These are phyloP conservation scores for Cystofilobasidium ferigula DNA, from an alignment of 768 basidiomycete species.

Conservation along the genomic window DNA sequence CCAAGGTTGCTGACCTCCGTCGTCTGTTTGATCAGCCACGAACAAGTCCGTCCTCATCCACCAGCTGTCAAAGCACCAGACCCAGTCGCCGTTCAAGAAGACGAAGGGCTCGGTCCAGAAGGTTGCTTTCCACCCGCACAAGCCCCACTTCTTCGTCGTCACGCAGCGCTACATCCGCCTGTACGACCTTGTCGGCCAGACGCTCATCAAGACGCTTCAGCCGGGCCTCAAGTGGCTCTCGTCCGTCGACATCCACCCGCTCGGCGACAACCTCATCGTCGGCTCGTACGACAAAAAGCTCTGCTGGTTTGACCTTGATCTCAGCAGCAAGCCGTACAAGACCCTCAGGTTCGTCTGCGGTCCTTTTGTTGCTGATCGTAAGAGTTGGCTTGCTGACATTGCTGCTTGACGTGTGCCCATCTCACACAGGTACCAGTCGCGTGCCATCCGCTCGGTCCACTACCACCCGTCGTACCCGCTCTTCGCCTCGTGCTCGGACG, in stretches of 20 bases:
- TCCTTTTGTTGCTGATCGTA: constrained; percentile 6
- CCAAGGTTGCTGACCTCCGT: too few relatives aligned
- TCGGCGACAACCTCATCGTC: constrained; percentile 79
- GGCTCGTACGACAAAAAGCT: constrained; percentile 96
- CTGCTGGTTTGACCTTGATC: constrained; percentile 97
- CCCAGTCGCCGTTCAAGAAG: constrained; percentile 95
- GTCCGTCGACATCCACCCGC: constrained; percentile 86
- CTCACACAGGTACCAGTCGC: constrained; percentile 67
- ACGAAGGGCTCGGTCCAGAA: constrained; percentile 80
- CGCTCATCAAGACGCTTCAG: constrained; percentile 79
- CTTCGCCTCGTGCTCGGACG: constrained; percentile 92
- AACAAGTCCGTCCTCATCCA: constrained; percentile 91
- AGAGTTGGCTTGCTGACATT: background rate
- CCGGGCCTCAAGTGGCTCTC: constrained; percentile 98
- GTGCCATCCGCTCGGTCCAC: constrained; percentile 80
- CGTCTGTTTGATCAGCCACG: constrained; percentile 42
- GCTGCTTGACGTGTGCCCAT: background rate
- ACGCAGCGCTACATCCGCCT: constrained; percentile 92
- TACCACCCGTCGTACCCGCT: constrained; percentile 93
- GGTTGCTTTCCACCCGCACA: constrained; percentile 85
- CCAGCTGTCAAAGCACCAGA: constrained; percentile 82
- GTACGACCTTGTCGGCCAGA: constrained; percentile 89
- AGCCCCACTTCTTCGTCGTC: constrained; percentile 95
- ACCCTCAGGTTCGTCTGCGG: constrained; percentile 59
- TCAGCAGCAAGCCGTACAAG: constrained; percentile 94